Conservation (phyloP, 2,329 filamentous ascomycete species). For the Boeremia exigua region DNA sequence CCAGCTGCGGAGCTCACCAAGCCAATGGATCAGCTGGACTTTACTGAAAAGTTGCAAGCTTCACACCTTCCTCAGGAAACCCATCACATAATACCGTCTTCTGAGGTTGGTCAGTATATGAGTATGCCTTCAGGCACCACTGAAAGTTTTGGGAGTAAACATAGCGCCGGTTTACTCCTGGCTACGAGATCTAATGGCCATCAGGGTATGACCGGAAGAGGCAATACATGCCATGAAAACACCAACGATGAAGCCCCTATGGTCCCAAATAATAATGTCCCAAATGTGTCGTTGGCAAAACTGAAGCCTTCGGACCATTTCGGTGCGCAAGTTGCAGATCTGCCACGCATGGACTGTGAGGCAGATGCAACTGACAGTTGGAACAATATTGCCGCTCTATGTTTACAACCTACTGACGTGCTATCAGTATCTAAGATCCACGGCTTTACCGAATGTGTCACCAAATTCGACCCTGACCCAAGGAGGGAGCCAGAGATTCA, state of each 20-base stretch:
- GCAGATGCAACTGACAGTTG: background rate
- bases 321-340: background rate
- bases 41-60: background rate
- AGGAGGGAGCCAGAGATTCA: constrained; percentile 22
- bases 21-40: no score
- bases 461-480: constrained; percentile 34
- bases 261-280: background rate
- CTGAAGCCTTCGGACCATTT: background rate
- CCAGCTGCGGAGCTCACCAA: background rate
- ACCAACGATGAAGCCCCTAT: background rate
- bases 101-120: no score
- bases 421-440: constrained; percentile 21
- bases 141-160: no score
- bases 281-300: background rate
- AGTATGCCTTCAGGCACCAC: no score
- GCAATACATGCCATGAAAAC: no score
- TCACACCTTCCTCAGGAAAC: background rate
- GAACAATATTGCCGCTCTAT: background rate
- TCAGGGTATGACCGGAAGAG: no score
- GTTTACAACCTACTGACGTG: constrained; percentile 11
- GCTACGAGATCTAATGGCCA: no score
- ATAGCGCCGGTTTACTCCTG: no score
- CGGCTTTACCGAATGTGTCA: constrained; percentile 17
- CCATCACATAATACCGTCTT: background rate
- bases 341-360: constrained; percentile 39